Conservation (phyloP, 495 filamentous ascomycete species). For the Pseudoneurospora amorphoporcata region DNA sequence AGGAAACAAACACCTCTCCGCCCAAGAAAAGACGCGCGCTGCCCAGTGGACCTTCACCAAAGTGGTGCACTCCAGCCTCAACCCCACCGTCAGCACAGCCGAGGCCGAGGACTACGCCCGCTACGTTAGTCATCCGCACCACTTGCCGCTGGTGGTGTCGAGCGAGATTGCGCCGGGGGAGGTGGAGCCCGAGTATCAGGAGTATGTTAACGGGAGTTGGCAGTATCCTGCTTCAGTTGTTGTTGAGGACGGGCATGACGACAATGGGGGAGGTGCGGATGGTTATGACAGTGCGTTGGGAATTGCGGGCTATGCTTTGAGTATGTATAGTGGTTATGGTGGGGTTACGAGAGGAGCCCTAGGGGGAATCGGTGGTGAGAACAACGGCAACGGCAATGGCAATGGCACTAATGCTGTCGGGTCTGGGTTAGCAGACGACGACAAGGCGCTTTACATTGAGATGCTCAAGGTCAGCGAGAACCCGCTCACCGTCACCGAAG, state of each 20-base stretch:
- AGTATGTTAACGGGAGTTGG: constrained; percentile 56
- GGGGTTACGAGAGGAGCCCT: not conserved
- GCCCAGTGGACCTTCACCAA: constrained; percentile 84
- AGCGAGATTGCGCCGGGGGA: constrained; percentile 43
- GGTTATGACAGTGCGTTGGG: not conserved
- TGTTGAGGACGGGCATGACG: not conserved
- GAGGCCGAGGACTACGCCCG: constrained; percentile 80
- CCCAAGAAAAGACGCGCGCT: constrained; percentile 54
- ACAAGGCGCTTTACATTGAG: constrained; percentile 62
- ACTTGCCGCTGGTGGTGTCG: constrained; percentile 75
- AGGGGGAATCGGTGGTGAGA: not conserved
- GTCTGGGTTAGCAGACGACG: constrained; percentile 43
- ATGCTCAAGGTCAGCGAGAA: constrained; percentile 69
- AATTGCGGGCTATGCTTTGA: not conserved
- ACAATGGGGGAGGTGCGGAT: not conserved
- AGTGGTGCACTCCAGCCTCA: constrained; percentile 66
- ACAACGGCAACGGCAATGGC: not conserved
- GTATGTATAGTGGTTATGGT: not conserved
- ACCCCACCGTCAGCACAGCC: constrained; percentile 59
- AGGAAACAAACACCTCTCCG: constrained; percentile 25
- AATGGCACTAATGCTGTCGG: not conserved
- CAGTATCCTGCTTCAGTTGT: constrained; percentile 10
- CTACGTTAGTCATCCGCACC: constrained; percentile 88
- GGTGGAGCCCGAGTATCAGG: constrained; percentile 56
- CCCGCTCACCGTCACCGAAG: constrained; percentile 74